phyloP scores from a whole-genome alignment of 2,329 filamentous ascomycete species.

The Fusarium piperis region DNA sequence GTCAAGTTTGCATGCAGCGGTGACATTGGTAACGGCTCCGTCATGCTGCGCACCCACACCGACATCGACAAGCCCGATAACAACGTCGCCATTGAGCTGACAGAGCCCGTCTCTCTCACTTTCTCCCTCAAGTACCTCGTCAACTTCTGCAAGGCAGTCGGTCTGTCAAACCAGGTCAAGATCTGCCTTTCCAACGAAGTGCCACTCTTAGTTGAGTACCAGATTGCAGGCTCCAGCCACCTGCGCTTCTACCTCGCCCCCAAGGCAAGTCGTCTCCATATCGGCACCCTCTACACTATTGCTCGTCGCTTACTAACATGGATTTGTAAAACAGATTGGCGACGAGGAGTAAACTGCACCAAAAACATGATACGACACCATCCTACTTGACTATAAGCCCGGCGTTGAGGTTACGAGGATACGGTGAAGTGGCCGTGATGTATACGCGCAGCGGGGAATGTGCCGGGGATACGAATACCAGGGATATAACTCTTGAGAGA shows the following conservation, averaged over 20 bases:
- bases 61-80: conserved; percentile 89
- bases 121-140: conserved; percentile 99
- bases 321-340: conserved; percentile 46
- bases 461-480: conserved; percentile 32
- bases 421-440: conserved; percentile 21
- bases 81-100: conserved; percentile 89
- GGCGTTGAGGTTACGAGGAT: conserved; percentile 28
- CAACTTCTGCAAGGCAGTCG: conserved; percentile 99
- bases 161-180: conserved; percentile 83
- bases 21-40: conserved; percentile 94
- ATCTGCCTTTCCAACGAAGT: conserved; percentile 97
- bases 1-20: conserved; percentile 94
- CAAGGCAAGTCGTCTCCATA: conserved; percentile 72
- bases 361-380: conserved; percentile 22
- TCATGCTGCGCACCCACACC: conserved; percentile 88
- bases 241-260: conserved; percentile 97
- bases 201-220: conserved; percentile 94
- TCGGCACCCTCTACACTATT: background rate
- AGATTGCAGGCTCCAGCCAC: conserved; percentile 82
- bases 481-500: conserved; percentile 15
- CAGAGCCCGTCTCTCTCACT: conserved; percentile 91
- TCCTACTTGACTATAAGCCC: conserved; percentile 26
- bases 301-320: conserved; percentile 10
- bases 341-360: conserved; percentile 49
- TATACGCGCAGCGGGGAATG: conserved; percentile 10